These are phyloP conservation scores for Fusarium sulawesiense DNA, from an alignment of 2,329 filamentous ascomycete genomes.

Conservation along the genomic window DNA sequence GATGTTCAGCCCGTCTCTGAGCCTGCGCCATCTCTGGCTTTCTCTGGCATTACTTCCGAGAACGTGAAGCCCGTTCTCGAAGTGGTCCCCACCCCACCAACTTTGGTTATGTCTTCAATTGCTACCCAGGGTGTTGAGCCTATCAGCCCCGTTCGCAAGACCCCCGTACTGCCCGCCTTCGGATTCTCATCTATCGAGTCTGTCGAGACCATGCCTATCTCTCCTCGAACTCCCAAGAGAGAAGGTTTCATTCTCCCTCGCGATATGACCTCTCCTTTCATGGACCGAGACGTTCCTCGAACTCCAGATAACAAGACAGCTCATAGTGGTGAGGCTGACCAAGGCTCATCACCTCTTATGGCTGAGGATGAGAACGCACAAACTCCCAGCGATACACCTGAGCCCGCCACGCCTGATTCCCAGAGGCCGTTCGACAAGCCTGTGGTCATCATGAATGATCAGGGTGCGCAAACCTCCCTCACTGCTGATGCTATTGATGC, in stretches of 20 bases:
- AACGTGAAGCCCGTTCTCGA: slow-evolving; percentile 52
- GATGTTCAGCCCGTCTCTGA: slow-evolving; percentile 53
- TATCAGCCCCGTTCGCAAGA: slow-evolving; percentile 47
- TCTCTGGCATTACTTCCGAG: slow-evolving; percentile 46
- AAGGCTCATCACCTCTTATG: slow-evolving; percentile 60
- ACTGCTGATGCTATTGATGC: slow-evolving; percentile 86
- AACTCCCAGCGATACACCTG: slow-evolving; percentile 56
- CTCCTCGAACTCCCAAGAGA: slow-evolving; percentile 63
- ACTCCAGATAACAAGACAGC: slow-evolving; percentile 54
- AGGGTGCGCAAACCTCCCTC: slow-evolving; percentile 83
- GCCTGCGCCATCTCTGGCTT: slow-evolving; percentile 28
- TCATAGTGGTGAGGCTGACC: slow-evolving; percentile 58
- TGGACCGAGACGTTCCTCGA: slow-evolving; percentile 50
- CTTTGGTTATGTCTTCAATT: slow-evolving; percentile 54
- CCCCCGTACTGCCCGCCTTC: slow-evolving; percentile 47
- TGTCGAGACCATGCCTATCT: slow-evolving; percentile 59
- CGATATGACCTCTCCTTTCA: slow-evolving; percentile 52
- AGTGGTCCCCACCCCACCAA: slow-evolving; percentile 38
- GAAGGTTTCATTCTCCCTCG: slow-evolving; percentile 68
- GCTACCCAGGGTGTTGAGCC: slow-evolving; percentile 55
- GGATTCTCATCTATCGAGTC: slow-evolving; percentile 60
- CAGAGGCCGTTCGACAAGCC: slow-evolving; percentile 65
- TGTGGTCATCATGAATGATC: slow-evolving; percentile 67
- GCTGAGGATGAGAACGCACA: slow-evolving; percentile 74
- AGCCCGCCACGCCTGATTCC: slow-evolving; percentile 64